These are phyloP conservation scores for Eucalyptus urophylla DNA, from an alignment of 345 rosid genomes.

Conservation along the genomic window DNA sequence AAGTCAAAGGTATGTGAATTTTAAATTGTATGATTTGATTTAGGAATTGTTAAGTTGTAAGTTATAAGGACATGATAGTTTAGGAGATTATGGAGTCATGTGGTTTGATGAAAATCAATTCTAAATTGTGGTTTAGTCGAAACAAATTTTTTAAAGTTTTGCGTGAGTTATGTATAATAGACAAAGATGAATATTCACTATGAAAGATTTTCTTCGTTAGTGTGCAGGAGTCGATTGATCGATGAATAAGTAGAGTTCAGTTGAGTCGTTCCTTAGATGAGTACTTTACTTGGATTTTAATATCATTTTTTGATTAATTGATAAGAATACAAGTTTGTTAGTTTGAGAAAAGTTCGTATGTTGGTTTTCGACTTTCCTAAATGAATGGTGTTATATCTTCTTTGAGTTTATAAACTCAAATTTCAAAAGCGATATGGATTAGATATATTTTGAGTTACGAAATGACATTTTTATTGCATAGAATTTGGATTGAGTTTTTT, in stretches of 20 bases:
- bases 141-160: too few species aligned
- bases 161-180: too few species aligned
- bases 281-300: neutral
- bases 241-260: neutral
- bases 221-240: accelerated
- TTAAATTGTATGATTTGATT: too few species aligned
- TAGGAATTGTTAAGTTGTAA: too few species aligned
- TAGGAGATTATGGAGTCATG: too few species aligned
- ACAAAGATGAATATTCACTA: too few species aligned
- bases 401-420: neutral
- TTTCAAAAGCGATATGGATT: neutral
- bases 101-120: too few species aligned
- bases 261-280: neutral
- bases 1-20: too few species aligned
- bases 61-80: too few species aligned
- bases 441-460: neutral
- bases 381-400: too few species aligned
- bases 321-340: neutral
- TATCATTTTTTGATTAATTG: neutral
- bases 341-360: neutral
- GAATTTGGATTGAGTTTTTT: neutral
- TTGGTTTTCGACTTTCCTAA: neutral
- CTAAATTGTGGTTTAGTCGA: too few species aligned
- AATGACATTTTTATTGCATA: neutral
- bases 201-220: too few species aligned